Conservation (phyloP, 805 yeast genomes). For the Ogataea minuta region DNA sequence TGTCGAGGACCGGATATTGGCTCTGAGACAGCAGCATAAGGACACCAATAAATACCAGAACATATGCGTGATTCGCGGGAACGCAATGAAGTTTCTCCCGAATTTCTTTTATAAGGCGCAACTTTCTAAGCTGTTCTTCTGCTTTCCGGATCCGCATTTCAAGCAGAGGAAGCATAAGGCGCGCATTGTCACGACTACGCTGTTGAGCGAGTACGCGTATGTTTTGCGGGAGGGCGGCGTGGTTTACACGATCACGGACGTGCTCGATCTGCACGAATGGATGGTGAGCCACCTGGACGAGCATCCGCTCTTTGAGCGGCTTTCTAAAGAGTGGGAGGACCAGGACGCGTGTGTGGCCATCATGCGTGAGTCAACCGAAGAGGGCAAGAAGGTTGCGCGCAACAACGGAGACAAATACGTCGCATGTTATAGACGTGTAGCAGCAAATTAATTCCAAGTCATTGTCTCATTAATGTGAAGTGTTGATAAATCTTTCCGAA, state of each 20-base stretch:
- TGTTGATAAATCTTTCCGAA: slow-evolving; percentile 28
- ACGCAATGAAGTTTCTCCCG: slow-evolving; percentile 96
- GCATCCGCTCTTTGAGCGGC: slow-evolving; percentile 88
- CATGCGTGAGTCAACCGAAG: slow-evolving; percentile 94
- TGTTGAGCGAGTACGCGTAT: slow-evolving; percentile 89
- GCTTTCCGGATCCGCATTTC: slow-evolving; percentile 99
- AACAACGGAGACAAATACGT: slow-evolving; percentile 84
- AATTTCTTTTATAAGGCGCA: slow-evolving; percentile 86
- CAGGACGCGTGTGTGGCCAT: slow-evolving; percentile 78
- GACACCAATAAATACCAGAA: slow-evolving; percentile 57
- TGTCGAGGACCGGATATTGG: slow-evolving; percentile 92
- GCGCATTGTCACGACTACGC: slow-evolving; percentile 85
- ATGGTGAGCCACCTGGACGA: slow-evolving; percentile 89
- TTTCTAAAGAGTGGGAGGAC: slow-evolving; percentile 74
- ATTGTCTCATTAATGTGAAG: slow-evolving; percentile 41
- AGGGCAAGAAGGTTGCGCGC: slow-evolving; percentile 93
- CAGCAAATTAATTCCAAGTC: slow-evolving; percentile 23
- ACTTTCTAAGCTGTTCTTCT: slow-evolving; percentile 88
- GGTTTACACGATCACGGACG: slow-evolving; percentile 94
- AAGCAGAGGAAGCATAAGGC: slow-evolving; percentile 97
- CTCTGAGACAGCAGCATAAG: slow-evolving; percentile 61
- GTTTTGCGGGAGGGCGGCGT: slow-evolving; percentile 84
- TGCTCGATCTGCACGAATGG: slow-evolving; percentile 90
- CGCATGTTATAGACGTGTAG: slow-evolving; percentile 80
- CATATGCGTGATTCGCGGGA: slow-evolving; percentile 87